Evolutionary conservation across 2,329 filamentous ascomycete genomes (phyloP), one percentile per base, ranked within the genome.

Genomic region (Juglanconis oblonga): DNA sequence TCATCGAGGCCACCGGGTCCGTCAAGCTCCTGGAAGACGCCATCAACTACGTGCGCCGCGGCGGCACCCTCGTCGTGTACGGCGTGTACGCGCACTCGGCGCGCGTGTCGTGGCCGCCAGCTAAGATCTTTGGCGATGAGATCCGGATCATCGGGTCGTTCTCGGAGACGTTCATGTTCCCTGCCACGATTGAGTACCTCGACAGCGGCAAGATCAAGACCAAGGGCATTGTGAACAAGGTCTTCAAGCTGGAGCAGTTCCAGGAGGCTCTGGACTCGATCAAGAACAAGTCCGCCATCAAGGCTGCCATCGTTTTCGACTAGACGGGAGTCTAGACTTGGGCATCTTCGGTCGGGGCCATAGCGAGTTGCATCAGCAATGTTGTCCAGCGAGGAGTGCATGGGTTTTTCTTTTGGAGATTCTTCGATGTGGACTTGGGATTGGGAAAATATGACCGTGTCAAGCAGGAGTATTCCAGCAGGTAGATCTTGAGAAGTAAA

Each of bases 91-190:
- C 82, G 64, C 82, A 79, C 64, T 74, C 81, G 33, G 87, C 83
- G 58, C 81, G 81, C 52, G 87, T 91, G 35, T 79, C 82, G 3
- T 90, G 87, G 86, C 79, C 86, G 5, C 88, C 88, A n/a, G 80
- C 82, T 71, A 88, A 88, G 77, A 91, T 92, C 67, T 90, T 85
- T 70, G 79, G 81, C 68, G 75, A 78, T 62, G 88, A 91, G 72
- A 88, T 91, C 67, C 90, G 87, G 65, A 89, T 91, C 66, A 76
- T 91, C 57, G 87, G 88, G 32, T 88, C 84, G 55, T 91, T 91
- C 76, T 89, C 85, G 52, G 87, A 90, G 73, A 88, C 86, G 31
- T 88, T 86, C 75, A 89, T 88, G 80, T 89, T 89, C 79, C 87
- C 78, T 9, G 73, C 78, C 59, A 81, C 78, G 4, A 76, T 79